Conservation (phyloP, 257 asterid species). For the Solanum lycopersicoides region DNA sequence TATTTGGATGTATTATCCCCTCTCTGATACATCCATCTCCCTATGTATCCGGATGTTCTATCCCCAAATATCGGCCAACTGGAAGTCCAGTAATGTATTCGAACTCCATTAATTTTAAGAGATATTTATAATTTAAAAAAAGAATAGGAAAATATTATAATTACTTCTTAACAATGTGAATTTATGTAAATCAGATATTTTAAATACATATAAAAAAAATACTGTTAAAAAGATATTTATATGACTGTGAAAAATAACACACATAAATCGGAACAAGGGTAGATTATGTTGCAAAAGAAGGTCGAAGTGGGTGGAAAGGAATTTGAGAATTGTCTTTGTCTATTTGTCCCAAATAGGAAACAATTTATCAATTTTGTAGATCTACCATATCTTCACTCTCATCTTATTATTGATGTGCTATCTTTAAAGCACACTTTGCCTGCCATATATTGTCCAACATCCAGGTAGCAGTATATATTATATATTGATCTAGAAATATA, state of each 20-base stretch:
- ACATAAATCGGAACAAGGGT: neutral
- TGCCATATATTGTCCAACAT: neutral
- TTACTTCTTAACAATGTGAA: too few species aligned
- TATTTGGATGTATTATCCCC: too few species aligned
- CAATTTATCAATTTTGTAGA: neutral
- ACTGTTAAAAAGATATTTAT: rapidly evolving
- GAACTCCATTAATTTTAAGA: too few species aligned
- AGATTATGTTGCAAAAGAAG: neutral
- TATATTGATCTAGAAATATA: too few species aligned
- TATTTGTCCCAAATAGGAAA: neutral
- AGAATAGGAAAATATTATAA: too few species aligned
- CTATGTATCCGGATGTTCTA: too few species aligned
- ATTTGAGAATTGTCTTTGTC: neutral
- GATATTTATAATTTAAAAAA: too few species aligned
- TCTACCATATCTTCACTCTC: neutral
- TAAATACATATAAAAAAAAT: too few species aligned
- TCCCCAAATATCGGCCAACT: too few species aligned
- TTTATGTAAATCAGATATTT: too few species aligned
- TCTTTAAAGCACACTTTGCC: neutral
- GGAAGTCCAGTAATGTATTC: too few species aligned
- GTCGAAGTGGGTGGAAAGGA: neutral
- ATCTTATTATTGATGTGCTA: neutral
- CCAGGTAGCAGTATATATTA: neutral
- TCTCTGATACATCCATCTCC: too few species aligned
- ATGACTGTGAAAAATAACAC: neutral